phyloP scores from a whole-genome alignment of 2,329 filamentous ascomycete genomes.

The Tolypocladium tropicale region DNA sequence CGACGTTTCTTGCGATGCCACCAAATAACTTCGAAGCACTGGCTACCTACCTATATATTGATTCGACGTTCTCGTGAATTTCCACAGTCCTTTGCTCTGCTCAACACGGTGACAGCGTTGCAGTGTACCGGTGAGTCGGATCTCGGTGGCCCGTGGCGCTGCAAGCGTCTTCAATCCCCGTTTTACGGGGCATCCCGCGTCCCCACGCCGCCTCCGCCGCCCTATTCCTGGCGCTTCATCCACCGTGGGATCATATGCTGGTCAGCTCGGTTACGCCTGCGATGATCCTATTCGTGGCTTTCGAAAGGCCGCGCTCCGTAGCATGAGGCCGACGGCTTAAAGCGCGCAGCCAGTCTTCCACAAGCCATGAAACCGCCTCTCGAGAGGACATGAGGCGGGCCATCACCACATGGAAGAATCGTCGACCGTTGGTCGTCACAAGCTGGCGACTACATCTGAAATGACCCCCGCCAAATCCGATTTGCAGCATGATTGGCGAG shows the following conservation, averaged over 20 bases:
- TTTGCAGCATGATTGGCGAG: not conserved
- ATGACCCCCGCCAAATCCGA: not conserved
- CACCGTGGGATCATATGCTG: not conserved
- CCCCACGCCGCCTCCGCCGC: not conserved
- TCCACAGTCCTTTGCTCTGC: not conserved
- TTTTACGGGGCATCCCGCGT: not conserved
- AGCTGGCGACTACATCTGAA: not conserved
- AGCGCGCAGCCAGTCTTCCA: not conserved
- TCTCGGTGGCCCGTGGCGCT: not conserved
- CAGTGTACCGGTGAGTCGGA: not conserved
- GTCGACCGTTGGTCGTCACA: not conserved
- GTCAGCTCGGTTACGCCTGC: not conserved
- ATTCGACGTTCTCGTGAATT: not conserved
- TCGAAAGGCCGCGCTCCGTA: not conserved
- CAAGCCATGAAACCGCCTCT: no score
- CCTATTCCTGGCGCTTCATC: not conserved
- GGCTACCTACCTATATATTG: no score
- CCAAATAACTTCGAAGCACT: not conserved
- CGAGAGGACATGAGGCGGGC: not conserved
- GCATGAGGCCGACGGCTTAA: not conserved
- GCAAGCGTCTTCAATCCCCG: not conserved
- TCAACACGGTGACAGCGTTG: not conserved
- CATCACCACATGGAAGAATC: not conserved
- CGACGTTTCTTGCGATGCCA: not conserved
- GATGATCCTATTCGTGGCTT: not conserved